Percentiles rank a stretch among this genome's conserved stretches.
phyloP scores from a whole-genome alignment of 345 rosid genomes.

The Dipteronia dyeriana region DNA sequence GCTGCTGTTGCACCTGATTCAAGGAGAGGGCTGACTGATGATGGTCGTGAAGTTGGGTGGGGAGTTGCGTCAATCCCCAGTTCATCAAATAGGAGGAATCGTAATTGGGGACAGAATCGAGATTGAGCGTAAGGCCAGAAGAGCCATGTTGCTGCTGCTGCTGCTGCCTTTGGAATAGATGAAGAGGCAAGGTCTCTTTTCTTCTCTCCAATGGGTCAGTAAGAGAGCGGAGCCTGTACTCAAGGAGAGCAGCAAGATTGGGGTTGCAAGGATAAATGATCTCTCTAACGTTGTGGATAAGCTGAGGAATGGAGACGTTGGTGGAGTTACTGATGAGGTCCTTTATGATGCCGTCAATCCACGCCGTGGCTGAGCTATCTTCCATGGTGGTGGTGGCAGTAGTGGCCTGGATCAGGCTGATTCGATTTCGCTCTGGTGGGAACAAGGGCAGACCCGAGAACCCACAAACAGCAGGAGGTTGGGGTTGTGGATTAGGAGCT shows the following conservation, averaged over 20 bases:
- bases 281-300: slow-evolving; percentile 92
- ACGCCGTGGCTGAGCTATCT: slow-evolving; percentile 66
- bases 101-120: slow-evolving; percentile 25
- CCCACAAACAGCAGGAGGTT: slow-evolving; percentile 75
- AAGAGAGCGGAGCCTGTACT: slow-evolving; percentile 74
- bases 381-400: slow-evolving; percentile 39
- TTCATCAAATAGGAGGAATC: slow-evolving; percentile 27
- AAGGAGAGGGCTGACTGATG: slow-evolving; percentile 24
- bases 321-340: slow-evolving; percentile 78
- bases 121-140: slow-evolving; percentile 38
- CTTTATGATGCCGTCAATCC: slow-evolving; percentile 89
- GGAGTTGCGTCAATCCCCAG: slow-evolving; percentile 34
- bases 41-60: slow-evolving; percentile 26
- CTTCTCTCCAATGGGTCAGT: slow-evolving; percentile 38
- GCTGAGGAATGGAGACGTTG: slow-evolving; percentile 90
- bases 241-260: slow-evolving; percentile 80
- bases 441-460: slow-evolving; percentile 93
- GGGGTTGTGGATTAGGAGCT: slow-evolving; percentile 23
- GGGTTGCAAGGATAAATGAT: slow-evolving; percentile 96
- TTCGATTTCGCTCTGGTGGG: slow-evolving; percentile 45
- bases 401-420: background rate
- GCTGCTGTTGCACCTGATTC: slow-evolving; percentile 21
- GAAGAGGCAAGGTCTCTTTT: slow-evolving; percentile 32
- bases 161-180: slow-evolving; percentile 23
- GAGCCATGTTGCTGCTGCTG: slow-evolving; percentile 20